These are phyloP conservation scores for Aspergillus incahuasiensis DNA, from an alignment of 495 filamentous ascomycete genomes.

Conservation along the genomic window DNA sequence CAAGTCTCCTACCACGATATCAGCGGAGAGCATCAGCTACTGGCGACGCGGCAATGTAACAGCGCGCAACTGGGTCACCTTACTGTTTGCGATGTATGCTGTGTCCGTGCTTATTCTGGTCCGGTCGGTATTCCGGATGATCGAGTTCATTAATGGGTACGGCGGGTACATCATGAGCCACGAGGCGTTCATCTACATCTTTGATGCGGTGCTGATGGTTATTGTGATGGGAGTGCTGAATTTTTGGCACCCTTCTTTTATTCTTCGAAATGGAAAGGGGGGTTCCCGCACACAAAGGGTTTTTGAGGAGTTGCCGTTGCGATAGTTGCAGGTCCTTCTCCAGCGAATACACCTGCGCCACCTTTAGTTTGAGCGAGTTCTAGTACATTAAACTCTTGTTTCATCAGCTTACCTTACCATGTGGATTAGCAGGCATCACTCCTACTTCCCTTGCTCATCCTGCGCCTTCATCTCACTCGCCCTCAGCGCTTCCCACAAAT, in stretches of 20 bases:
- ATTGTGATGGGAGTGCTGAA: slow-evolving; percentile 44
- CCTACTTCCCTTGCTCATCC: too few species aligned
- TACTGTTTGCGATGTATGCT: slow-evolving; percentile 38
- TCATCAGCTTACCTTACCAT: too few species aligned
- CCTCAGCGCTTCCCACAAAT: background rate
- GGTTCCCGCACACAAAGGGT: background rate
- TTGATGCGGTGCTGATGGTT: slow-evolving; percentile 54
- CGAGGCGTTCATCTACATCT: slow-evolving; percentile 58
- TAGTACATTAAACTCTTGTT: background rate
- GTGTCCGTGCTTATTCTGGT: slow-evolving; percentile 53
- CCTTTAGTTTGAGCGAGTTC: background rate
- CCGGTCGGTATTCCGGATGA: slow-evolving; percentile 54
- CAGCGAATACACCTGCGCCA: too few species aligned
- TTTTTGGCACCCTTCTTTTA: slow-evolving; percentile 18
- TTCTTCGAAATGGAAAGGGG: background rate
- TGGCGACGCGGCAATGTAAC: background rate
- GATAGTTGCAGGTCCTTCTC: too few species aligned
- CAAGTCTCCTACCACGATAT: slow-evolving; percentile 35
- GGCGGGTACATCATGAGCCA: slow-evolving; percentile 45
- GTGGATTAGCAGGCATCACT: background rate
- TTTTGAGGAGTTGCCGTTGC: background rate
- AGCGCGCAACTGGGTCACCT: background rate
- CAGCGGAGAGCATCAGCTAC: slow-evolving; percentile 33
- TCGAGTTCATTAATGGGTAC: slow-evolving; percentile 57
- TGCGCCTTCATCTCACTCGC: background rate